These are phyloP conservation scores for Apiotrichum sp. DNA, from an alignment of 1,284 basidiomycete genomes.

Conservation along the genomic window DNA sequence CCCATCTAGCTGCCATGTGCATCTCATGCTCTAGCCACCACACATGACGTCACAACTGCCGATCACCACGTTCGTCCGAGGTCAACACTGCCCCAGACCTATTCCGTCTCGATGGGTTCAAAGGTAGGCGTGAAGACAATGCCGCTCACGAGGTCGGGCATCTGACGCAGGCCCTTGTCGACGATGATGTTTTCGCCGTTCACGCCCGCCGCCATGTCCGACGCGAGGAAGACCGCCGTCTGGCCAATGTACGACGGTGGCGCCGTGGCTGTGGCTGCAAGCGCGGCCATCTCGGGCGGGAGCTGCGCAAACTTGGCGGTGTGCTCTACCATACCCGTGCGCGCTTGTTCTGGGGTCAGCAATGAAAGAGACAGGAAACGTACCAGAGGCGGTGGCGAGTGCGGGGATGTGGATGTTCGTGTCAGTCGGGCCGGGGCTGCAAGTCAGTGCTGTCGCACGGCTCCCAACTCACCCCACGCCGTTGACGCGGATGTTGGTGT, in stretches of 20 bases:
- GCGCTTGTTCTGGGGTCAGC: not conserved
- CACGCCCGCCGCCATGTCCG: conserved; percentile 4
- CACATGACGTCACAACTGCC: no score
- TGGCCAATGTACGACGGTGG: conserved; percentile 9
- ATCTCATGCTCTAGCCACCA: no score
- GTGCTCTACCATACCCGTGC: not conserved
- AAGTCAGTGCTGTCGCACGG: no score
- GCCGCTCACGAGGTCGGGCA: conserved; percentile 5
- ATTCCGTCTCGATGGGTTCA: conserved; percentile 3
- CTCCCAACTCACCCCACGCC: conserved; percentile 4
- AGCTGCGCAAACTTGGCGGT: not conserved
- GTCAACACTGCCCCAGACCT: not conserved
- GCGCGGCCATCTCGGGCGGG: conserved; percentile 1
- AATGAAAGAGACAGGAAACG: not conserved
- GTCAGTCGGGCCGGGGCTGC: conserved; percentile 6
- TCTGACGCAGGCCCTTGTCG: conserved; percentile 11
- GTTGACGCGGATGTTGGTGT: conserved; percentile 13
- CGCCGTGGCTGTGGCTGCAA: not conserved
- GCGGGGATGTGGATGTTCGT: conserved; percentile 7
- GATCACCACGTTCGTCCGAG: no score
- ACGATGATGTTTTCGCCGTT: conserved; percentile 16
- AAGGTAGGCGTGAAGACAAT: conserved; percentile 3
- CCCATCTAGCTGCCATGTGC: no score
- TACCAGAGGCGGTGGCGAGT: conserved; percentile 10
- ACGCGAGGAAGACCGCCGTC: conserved; percentile 13